These are phyloP conservation scores for Lachancea cidri DNA, from an alignment of 805 yeast species.

Conservation along the genomic window DNA sequence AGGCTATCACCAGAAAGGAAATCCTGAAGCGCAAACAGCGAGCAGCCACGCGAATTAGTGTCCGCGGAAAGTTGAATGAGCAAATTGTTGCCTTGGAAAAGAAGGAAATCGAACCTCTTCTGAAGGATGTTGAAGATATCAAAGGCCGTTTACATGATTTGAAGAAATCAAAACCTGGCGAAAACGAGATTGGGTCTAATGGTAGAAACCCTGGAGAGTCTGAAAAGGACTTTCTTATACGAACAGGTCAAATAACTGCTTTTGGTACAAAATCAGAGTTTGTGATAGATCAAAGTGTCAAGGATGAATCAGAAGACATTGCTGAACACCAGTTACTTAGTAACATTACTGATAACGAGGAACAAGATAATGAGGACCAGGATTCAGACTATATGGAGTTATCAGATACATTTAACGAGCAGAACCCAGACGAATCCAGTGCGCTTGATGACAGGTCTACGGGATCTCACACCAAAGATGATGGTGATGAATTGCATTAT, in stretches of 20 bases:
- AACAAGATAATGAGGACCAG: slow-evolving; percentile 22
- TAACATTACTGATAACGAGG: slow-evolving; percentile 13
- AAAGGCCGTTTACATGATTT: slow-evolving; percentile 39
- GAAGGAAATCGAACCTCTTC: slow-evolving; percentile 48
- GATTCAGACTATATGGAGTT: slow-evolving; percentile 21
- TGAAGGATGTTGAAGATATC: slow-evolving; percentile 61
- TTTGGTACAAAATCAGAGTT: slow-evolving; percentile 71
- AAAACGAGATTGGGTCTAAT: slow-evolving; percentile 18
- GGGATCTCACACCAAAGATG: slow-evolving; percentile 43
- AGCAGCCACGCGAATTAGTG: slow-evolving; percentile 61
- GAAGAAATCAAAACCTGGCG: slow-evolving; percentile 10
- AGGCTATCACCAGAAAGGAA: slow-evolving; percentile 40
- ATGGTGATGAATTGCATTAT: slow-evolving; percentile 70
- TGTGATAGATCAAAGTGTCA: slow-evolving; percentile 18
- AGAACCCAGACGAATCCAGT: slow-evolving; percentile 19
- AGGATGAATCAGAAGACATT: slow-evolving; percentile 5
- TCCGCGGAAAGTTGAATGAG: slow-evolving; percentile 45
- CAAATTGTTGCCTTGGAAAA: slow-evolving; percentile 50
- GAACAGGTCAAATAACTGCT: slow-evolving; percentile 93
- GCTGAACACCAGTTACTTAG: slow-evolving; percentile 7
- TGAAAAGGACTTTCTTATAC: slow-evolving; percentile 69
- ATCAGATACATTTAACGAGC: slow-evolving; percentile 12
- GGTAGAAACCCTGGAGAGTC: slow-evolving; percentile 64
- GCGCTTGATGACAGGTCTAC: slow-evolving; percentile 11
- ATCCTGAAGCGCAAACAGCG: slow-evolving; percentile 44